A percentile compares a stretch with the other conserved stretches of the same genome.
These are phyloP conservation scores for Kodamaea nitidulidarum DNA, from an alignment of 805 yeast species.

Conservation along the genomic window DNA sequence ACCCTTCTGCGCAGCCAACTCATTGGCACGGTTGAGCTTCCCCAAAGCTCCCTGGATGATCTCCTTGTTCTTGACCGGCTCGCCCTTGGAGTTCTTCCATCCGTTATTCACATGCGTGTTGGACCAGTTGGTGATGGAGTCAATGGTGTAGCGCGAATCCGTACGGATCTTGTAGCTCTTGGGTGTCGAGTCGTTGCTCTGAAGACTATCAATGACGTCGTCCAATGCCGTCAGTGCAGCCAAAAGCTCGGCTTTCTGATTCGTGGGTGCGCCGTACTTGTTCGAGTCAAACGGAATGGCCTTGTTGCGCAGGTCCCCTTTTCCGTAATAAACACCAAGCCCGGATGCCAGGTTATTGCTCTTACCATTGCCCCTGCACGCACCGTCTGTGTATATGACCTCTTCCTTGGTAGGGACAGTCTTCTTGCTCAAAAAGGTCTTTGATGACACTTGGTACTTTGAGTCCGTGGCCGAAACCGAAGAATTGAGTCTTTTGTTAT, in stretches of 20 bases:
- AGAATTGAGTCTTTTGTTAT: too few species aligned
- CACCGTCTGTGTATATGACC: slow-evolving; percentile 72
- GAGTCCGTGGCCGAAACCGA: too few species aligned
- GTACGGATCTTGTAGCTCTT: slow-evolving; percentile 45
- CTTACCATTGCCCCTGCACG: slow-evolving; percentile 59
- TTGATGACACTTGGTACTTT: slow-evolving; percentile 1
- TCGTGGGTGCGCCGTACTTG: slow-evolving; percentile 47
- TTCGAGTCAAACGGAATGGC: slow-evolving; percentile 46
- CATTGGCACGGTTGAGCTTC: slow-evolving; percentile 31
- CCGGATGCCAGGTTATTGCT: slow-evolving; percentile 48
- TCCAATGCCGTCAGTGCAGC: slow-evolving; percentile 61
- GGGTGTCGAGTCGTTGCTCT: background rate
- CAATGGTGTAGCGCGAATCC: slow-evolving; percentile 68
- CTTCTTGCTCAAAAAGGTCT: background rate
- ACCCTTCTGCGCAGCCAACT: slow-evolving; percentile 28
- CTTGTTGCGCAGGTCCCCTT: slow-evolving; percentile 48
- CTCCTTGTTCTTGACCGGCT: slow-evolving; percentile 49
- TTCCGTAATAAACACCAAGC: slow-evolving; percentile 71
- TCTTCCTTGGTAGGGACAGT: slow-evolving; percentile 1
- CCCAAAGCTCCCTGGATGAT: slow-evolving; percentile 35
- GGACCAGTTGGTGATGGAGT: slow-evolving; percentile 56
- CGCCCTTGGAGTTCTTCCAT: slow-evolving; percentile 46
- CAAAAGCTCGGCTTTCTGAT: slow-evolving; percentile 73
- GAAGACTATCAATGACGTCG: slow-evolving; percentile 27
- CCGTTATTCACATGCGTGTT: slow-evolving; percentile 53